A percentile compares a stretch with the other conserved stretches of the same genome.
Evolutionary conservation across 495 filamentous ascomycete species (phyloP).

Genomic region (Pseudevernia furfuracea): DNA sequence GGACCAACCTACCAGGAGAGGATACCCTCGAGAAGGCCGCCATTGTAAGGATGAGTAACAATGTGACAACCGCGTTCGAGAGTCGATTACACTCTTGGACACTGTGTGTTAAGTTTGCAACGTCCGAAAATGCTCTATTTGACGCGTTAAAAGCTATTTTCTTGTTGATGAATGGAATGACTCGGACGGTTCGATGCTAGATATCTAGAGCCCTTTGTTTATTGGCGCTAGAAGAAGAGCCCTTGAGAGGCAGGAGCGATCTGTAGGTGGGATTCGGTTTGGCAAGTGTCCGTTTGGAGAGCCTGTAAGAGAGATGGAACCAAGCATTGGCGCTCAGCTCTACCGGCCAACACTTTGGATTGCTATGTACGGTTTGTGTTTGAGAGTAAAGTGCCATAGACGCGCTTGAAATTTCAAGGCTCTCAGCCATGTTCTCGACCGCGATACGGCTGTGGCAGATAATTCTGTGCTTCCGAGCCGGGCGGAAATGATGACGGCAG

Average conservation of each 20-base stretch:
- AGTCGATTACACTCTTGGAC: background rate
- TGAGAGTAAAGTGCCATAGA: background rate
- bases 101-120: background rate
- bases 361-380: background rate
- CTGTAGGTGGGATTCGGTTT: background rate
- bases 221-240: background rate
- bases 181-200: background rate
- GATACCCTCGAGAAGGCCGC: background rate
- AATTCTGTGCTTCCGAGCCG: slow-evolving; percentile 9
- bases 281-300: background rate
- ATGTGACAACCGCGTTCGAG: background rate
- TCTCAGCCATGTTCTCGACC: slow-evolving; percentile 5
- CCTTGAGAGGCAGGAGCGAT: slow-evolving; percentile 9
- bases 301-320: background rate
- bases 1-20: background rate
- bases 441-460: slow-evolving; percentile 12
- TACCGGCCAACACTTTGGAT: no score
- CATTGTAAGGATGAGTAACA: background rate
- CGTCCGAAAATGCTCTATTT: background rate
- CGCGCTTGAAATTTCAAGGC: background rate
- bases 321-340: background rate
- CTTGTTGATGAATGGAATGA: background rate
- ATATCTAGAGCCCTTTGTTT: background rate
- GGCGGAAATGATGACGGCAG: slow-evolving; percentile 2
- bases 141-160: slow-evolving; percentile 3